Conservation (phyloP, 177 flowering plant species). For the Vitis hybrid region DNA sequence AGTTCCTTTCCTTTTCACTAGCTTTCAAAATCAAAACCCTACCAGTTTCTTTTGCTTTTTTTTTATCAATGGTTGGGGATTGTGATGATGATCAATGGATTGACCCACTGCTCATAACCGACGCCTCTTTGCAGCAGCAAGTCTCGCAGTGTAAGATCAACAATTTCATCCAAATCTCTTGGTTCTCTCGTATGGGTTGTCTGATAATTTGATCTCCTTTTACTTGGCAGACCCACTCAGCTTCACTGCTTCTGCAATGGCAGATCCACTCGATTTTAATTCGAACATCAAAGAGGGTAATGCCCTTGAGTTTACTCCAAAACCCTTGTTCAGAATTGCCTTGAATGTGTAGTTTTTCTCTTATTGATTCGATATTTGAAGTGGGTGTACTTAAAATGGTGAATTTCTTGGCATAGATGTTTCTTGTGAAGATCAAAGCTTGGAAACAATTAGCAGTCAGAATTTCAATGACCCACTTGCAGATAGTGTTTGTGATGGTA, state of each 20-base stretch:
- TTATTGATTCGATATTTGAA: neutral
- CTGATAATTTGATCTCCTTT: too few relatives aligned
- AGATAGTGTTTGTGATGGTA: conserved; percentile 9
- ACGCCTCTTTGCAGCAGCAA: conserved; percentile 40
- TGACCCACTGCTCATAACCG: conserved; percentile 69
- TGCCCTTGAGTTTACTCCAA: too few relatives aligned
- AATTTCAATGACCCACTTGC: conserved; percentile 5
- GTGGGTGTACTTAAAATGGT: neutral
- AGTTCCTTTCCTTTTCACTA: too few relatives aligned
- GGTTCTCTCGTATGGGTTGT: neutral
- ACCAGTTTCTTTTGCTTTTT: too few relatives aligned
- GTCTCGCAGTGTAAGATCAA: conserved; percentile 5
- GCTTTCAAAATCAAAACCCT: too few relatives aligned
- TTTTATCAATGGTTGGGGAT: neutral
- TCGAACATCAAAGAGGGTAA: too few relatives aligned
- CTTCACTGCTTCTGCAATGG: too few relatives aligned
- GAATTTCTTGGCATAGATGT: conserved; percentile 17
- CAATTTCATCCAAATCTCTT: neutral
- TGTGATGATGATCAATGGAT: conserved; percentile 33
- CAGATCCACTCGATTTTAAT: too few relatives aligned
- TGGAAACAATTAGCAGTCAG: conserved; percentile 2
- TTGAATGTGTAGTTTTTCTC: neutral
- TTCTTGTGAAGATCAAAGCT: conserved; percentile 16
- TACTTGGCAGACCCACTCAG: too few relatives aligned
- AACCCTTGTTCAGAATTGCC: too few relatives aligned